phyloP scores from a whole-genome alignment of 306 rosid species.

The Sicyos baderoa region DNA sequence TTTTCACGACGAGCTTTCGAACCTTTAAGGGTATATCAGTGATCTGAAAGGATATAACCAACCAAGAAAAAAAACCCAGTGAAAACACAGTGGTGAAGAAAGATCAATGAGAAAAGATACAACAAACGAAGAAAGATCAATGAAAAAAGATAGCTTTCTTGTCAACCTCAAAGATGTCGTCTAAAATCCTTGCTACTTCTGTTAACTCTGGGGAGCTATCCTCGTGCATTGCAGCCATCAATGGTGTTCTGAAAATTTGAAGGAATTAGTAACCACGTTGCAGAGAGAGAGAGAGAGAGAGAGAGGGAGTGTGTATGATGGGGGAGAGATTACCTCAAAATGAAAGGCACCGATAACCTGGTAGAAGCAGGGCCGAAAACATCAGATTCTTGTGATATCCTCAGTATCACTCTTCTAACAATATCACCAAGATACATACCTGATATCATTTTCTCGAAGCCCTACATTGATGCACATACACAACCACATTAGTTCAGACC shows the following conservation, averaged over 20 bases:
- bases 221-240: constrained; percentile 80
- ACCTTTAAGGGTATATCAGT: constrained; percentile 54
- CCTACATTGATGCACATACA: constrained; percentile 41
- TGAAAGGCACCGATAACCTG: constrained; percentile 51
- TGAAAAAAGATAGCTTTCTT: background rate
- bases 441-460: constrained; percentile 91
- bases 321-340: constrained; percentile 50
- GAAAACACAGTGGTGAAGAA: background rate
- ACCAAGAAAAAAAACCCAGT: background rate
- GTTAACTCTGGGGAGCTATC: constrained; percentile 67
- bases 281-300: background rate
- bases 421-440: constrained; percentile 95
- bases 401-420: constrained; percentile 76
- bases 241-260: constrained; percentile 53
- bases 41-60: constrained; percentile 38
- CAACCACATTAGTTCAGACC: constrained; percentile 18
- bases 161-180: constrained; percentile 59
- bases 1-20: constrained; percentile 60
- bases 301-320: background rate
- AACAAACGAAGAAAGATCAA: background rate
- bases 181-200: constrained; percentile 53
- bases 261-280: background rate
- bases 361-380: constrained; percentile 55
- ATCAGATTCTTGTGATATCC: constrained; percentile 66
- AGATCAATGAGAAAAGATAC: background rate